phyloP scores from a whole-genome alignment of 2,329 filamentous ascomycete genomes.

The Blastomyces gilchristii region DNA sequence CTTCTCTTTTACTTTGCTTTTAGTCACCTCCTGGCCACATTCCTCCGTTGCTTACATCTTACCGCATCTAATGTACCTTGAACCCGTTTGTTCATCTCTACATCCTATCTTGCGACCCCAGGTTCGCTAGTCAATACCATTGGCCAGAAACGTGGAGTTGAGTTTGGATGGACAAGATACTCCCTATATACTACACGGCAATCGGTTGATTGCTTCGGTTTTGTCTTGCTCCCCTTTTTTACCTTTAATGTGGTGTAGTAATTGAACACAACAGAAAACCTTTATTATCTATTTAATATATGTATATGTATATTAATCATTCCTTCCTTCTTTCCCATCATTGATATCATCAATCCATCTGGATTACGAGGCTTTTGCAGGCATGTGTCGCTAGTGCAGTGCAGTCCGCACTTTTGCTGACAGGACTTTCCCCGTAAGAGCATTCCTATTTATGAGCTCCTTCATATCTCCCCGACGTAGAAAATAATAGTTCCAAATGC shows the following conservation, averaged over 20 bases:
- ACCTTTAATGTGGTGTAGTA: background rate
- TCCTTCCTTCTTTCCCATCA: background rate
- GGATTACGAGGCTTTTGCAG: background rate
- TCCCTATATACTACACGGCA: conserved; percentile 8
- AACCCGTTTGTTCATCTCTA: background rate
- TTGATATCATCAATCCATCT: background rate
- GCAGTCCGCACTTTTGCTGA: background rate
- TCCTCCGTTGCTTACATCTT: conserved; percentile 12
- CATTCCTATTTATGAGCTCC: background rate
- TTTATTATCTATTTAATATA: background rate
- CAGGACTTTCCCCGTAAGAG: background rate
- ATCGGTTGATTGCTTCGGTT: conserved; percentile 5
- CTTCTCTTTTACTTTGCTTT: background rate
- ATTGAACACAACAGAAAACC: background rate
- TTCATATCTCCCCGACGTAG: too few relatives aligned
- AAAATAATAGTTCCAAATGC: too few relatives aligned
- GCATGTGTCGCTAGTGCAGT: background rate
- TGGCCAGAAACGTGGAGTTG: background rate
- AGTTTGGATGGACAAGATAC: conserved; percentile 11
- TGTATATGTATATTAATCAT: background rate
- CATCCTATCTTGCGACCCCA: background rate
- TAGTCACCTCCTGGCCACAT: background rate
- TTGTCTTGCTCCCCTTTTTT: background rate
- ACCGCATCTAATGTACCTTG: background rate
- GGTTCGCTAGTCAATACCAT: conserved; percentile 6